Conservation (phyloP, 2,329 filamentous ascomycete species). For the Exophiala xenobiotica region DNA sequence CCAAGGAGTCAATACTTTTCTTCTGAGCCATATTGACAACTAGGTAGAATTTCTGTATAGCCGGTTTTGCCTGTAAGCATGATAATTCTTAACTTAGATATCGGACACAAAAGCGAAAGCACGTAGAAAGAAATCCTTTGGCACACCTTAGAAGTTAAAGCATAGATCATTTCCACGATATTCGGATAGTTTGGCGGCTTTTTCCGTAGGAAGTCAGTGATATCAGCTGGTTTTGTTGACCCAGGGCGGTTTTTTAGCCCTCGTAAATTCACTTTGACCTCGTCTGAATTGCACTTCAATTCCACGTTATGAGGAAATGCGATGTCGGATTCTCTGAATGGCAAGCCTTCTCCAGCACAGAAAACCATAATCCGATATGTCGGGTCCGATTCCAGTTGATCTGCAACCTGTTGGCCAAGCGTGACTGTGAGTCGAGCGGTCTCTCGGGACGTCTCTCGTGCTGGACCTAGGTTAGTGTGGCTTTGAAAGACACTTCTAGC, state of each 20-base stretch:
- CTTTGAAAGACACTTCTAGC: conserved; percentile 25
- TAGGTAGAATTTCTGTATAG: conserved; percentile 66
- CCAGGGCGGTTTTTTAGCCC: conserved; percentile 95
- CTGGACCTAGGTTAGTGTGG: conserved; percentile 38
- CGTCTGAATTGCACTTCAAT: conserved; percentile 81
- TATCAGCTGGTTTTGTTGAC: conserved; percentile 88
- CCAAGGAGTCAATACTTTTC: conserved; percentile 69
- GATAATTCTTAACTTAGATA: conserved; percentile 25
- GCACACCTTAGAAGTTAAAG: conserved; percentile 78
- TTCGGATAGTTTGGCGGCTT: conserved; percentile 64
- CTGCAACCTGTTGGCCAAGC: conserved; percentile 54
- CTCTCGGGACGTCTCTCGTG: conserved; percentile 59
- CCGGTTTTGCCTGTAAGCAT: conserved; percentile 28
- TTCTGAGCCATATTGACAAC: conserved; percentile 73
- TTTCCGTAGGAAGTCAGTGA: conserved; percentile 73
- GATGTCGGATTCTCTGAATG: conserved; percentile 61
- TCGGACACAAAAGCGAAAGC: conserved; percentile 24
- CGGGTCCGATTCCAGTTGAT: conserved; percentile 60
- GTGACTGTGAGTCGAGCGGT: conserved; percentile 59
- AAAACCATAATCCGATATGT: conserved; percentile 76
- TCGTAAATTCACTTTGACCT: conserved; percentile 88
- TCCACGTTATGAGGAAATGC: conserved; percentile 91
- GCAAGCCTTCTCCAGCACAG: conserved; percentile 64
- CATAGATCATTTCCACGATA: conserved; percentile 82
- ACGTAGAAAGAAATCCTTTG: conserved; percentile 6